Evolutionary conservation across 345 rosid genomes (phyloP).

Genomic region (Citrus sp.): DNA sequence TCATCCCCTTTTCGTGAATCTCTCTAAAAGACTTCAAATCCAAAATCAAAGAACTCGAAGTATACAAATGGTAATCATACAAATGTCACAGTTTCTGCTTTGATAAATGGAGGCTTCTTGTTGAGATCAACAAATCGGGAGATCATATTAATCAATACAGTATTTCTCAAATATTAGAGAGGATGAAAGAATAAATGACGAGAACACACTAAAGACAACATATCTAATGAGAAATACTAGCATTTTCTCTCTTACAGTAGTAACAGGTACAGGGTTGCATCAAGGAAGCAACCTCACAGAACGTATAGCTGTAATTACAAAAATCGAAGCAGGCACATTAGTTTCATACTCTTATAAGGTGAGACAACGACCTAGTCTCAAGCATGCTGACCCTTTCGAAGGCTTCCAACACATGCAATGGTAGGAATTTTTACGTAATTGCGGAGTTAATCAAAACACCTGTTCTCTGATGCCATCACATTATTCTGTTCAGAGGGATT

Average conservation of each 20-base stretch:
- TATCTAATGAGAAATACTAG: neutral
- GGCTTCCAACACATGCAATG: neutral
- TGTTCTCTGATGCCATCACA: slow-evolving; percentile 11
- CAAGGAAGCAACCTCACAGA: neutral
- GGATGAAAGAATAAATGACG: neutral
- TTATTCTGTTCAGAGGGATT: slow-evolving; percentile 46
- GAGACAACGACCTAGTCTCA: neutral
- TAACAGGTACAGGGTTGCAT: neutral
- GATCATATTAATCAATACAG: no score
- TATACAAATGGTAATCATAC: no score
- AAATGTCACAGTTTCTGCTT: no score
- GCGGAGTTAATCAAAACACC: neutral
- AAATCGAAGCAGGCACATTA: neutral
- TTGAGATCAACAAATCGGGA: no score
- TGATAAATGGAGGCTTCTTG: no score
- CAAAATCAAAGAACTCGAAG: no score
- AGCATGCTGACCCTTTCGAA: neutral
- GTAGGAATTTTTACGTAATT: neutral
- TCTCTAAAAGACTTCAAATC: no score
- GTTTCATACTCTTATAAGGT: neutral
- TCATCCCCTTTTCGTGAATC: no score
- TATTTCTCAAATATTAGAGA: neutral
- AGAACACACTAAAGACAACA: neutral
- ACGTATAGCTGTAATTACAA: neutral
- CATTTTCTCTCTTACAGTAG: neutral